A percentile compares a stretch with the other conserved stretches of the same genome.
These are phyloP conservation scores for Solanum piurae DNA, from an alignment of 257 asterid species.

Conservation along the genomic window DNA sequence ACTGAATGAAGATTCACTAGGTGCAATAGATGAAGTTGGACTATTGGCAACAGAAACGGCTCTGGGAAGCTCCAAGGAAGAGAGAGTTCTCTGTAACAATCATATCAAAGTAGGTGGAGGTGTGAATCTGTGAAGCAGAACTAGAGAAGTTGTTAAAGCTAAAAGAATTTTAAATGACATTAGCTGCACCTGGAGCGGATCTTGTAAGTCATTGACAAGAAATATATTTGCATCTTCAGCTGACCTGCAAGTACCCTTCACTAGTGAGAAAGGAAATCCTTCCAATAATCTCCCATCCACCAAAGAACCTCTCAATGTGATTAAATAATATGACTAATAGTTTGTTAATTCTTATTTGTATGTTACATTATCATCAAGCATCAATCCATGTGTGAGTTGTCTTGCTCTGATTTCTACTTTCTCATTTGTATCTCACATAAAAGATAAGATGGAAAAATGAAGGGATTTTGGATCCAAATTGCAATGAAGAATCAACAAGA, in stretches of 20 bases:
- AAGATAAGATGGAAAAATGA: not conserved
- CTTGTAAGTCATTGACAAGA: slow-evolving; percentile 87
- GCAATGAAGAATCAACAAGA: not conserved
- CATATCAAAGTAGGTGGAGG: slow-evolving; percentile 6
- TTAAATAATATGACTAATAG: not conserved
- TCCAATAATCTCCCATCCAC: not conserved
- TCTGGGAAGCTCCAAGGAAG: slow-evolving; percentile 89
- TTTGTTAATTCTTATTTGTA: not conserved
- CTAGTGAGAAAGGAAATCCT: not conserved
- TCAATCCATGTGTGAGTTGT: not conserved
- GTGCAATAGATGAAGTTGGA: slow-evolving; percentile 32
- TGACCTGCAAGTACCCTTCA: slow-evolving; percentile 50
- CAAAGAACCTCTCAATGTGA: not conserved
- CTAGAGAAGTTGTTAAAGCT: not conserved
- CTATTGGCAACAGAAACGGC: slow-evolving; percentile 49
- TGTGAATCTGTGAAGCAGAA: not conserved
- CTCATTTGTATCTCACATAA: not conserved
- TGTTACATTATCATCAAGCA: not conserved
- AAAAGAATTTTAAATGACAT: slow-evolving; percentile 8
- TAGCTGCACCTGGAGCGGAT: slow-evolving; percentile 81
- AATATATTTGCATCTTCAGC: slow-evolving; percentile 90
- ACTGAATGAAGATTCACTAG: slow-evolving; percentile 30
- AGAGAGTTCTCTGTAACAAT: slow-evolving; percentile 56
- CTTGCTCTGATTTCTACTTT: not conserved
- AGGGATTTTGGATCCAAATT: not conserved